Conservation (phyloP, 2,329 filamentous ascomycete genomes). For the Sphaerulina musiva region DNA sequence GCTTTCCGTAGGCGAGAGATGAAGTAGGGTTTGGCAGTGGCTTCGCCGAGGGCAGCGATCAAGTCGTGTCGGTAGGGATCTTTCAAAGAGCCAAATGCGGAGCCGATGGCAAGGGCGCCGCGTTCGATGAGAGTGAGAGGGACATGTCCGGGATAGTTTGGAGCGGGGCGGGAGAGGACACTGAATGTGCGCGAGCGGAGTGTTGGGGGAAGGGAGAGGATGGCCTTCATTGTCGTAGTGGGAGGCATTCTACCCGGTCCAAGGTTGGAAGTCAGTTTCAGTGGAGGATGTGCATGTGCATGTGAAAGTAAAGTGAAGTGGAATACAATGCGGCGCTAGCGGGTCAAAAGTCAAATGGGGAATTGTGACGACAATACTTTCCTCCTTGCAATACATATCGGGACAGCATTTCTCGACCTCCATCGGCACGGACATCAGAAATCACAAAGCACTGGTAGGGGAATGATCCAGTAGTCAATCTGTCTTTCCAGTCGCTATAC, state of each 20-base stretch:
- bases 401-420: too few relatives aligned
- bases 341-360: background rate
- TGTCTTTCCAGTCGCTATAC: conserved; percentile 40
- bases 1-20: conserved; percentile 83
- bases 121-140: conserved; percentile 76
- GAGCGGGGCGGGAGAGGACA: conserved; percentile 72
- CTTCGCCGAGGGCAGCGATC: conserved; percentile 88
- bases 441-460: too few relatives aligned
- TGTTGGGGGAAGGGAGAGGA: conserved; percentile 30
- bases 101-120: conserved; percentile 59
- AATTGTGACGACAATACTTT: background rate
- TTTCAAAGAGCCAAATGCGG: conserved; percentile 54
- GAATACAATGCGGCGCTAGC: background rate
- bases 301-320: background rate
- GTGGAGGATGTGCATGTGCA: background rate
- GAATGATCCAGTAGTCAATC: conserved; percentile 24
- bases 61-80: conserved; percentile 84
- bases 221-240: background rate
- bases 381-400: background rate
- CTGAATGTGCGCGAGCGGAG: conserved; percentile 57
- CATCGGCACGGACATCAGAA: too few relatives aligned
- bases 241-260: background rate
- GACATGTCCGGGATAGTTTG: conserved; percentile 88
- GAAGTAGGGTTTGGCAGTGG: conserved; percentile 91
- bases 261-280: background rate